Conservation (phyloP, 2,329 filamentous ascomycete genomes). For the Hypoxylon sp. region DNA sequence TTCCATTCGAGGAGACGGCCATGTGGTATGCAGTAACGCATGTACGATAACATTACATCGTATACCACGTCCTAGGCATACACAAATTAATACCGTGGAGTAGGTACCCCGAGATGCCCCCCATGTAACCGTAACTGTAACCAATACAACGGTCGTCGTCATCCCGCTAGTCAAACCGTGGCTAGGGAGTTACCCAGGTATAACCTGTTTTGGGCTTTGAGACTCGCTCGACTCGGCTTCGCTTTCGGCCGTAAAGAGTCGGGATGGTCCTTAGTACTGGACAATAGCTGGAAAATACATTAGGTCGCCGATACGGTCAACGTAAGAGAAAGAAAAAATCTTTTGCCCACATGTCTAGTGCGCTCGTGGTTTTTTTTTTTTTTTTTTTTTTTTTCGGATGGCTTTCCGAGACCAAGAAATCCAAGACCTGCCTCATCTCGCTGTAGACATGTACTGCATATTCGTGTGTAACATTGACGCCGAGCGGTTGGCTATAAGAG, state of each 20-base stretch:
- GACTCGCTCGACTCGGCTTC: slow-evolving; percentile 22
- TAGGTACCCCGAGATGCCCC: not conserved
- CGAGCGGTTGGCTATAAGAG: slow-evolving; percentile 21
- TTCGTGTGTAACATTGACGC: slow-evolving; percentile 23
- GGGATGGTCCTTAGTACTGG: no score
- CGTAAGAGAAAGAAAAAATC: slow-evolving; percentile 1
- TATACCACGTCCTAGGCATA: not conserved
- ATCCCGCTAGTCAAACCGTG: not conserved
- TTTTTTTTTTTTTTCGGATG: slow-evolving; percentile 20
- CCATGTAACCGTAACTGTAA: not conserved
- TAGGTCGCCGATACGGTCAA: not conserved
- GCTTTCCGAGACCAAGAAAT: slow-evolving; percentile 16
- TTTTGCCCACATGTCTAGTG: not conserved
- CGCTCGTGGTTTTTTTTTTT: no score
- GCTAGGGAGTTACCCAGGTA: not conserved
- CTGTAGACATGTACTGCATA: slow-evolving; percentile 1
- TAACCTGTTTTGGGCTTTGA: not conserved
- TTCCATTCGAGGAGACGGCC: not conserved
- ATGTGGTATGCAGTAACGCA: not conserved
- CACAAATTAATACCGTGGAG: not conserved
- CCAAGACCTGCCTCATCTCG: not conserved
- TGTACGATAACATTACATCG: not conserved
- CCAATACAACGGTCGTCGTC: not conserved
- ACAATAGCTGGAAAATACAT: not conserved
- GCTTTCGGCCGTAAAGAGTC: not conserved